Evolutionary conservation across 257 asterid species (phyloP).

Genomic region (Nicotiana undulata): DNA sequence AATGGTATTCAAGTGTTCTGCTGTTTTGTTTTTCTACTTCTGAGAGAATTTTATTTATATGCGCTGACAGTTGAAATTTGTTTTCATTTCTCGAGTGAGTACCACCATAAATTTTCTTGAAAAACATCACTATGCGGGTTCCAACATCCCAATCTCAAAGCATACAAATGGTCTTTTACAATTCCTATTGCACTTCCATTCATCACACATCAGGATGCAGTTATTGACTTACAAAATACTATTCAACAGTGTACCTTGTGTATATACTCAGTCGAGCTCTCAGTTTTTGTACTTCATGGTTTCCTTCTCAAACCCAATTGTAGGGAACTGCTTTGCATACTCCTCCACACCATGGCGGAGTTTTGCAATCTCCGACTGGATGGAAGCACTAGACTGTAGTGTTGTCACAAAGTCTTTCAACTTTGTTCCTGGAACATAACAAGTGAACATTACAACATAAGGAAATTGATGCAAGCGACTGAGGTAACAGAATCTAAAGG

Average conservation of each 20-base stretch:
- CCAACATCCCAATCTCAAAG: background rate
- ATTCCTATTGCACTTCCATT: background rate
- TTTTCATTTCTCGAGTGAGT: background rate
- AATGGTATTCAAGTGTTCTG: background rate
- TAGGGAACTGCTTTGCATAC: constrained; percentile 79
- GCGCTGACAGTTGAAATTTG: background rate
- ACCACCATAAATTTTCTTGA: background rate
- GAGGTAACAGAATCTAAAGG: background rate
- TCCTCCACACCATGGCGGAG: constrained; percentile 66
- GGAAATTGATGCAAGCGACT: background rate
- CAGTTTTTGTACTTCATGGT: constrained; percentile 72
- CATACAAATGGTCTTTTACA: background rate
- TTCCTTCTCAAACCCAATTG: constrained; percentile 75
- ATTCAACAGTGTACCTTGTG: background rate
- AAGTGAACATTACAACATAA: background rate
- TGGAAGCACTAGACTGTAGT: constrained; percentile 44
- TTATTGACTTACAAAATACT: background rate
- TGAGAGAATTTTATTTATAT: background rate
- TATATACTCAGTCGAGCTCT: constrained; percentile 1
- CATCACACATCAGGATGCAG: background rate
- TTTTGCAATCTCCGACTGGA: constrained; percentile 51
- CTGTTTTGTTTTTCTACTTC: background rate
- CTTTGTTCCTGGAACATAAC: constrained; percentile 48
- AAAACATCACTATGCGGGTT: background rate
- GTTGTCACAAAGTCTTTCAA: constrained; percentile 81